Conservation (phyloP, 148 eudicot genomes). For the Nepenthes mirabilis region DNA sequence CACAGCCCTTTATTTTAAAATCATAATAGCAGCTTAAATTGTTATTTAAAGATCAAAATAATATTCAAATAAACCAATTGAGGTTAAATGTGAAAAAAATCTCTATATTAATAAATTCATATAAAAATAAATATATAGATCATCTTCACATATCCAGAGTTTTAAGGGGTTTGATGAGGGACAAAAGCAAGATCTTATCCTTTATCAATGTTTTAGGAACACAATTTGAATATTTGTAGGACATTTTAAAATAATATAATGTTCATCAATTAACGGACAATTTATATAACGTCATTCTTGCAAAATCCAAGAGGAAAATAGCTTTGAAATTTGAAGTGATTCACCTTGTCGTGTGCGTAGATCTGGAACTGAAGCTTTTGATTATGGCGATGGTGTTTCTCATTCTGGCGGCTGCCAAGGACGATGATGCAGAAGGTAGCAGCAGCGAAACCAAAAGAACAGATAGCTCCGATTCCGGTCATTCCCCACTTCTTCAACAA, state of each 20-base stretch:
- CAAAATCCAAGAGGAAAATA: neutral
- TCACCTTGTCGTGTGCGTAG: conserved; percentile 61
- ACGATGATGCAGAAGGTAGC: conserved; percentile 56
- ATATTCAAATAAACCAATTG: neutral
- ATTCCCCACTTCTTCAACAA: conserved; percentile 67
- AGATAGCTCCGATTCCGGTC: conserved; percentile 64
- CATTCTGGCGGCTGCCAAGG: conserved; percentile 28
- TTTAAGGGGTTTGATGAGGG: no score
- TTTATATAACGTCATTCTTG: no score
- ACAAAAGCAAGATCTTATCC: no score
- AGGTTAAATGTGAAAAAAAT: neutral
- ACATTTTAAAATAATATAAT: no score
- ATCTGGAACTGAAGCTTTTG: conserved; percentile 62
- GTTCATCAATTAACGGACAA: no score
- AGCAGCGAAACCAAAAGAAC: conserved; percentile 71
- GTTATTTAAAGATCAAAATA: neutral
- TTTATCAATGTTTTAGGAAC: no score
- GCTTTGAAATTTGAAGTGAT: neutral
- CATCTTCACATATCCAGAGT: no score
- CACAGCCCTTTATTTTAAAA: neutral
- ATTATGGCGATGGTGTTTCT: conserved; percentile 14
- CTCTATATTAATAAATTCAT: no score
- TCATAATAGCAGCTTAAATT: neutral
- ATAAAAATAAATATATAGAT: no score
- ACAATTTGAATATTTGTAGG: no score